Conservation (phyloP, 176 grass and related monocot species). For the Carex scoparia region DNA sequence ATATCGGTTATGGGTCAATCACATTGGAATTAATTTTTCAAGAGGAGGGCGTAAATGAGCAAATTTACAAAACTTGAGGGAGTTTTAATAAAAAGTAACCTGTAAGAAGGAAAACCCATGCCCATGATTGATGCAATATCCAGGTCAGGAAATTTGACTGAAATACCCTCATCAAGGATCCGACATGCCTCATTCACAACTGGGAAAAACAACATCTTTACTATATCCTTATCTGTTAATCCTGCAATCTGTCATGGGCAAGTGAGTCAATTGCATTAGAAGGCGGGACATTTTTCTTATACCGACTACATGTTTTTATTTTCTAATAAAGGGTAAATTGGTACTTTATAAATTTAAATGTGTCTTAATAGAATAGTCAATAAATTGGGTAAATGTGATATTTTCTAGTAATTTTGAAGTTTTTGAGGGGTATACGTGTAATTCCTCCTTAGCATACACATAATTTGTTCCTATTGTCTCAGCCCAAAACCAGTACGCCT, state of each 20-base stretch:
- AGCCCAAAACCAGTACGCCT: background rate
- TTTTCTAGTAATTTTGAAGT: no score
- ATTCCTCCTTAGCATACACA: no score
- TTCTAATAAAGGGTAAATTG: no score
- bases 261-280: background rate
- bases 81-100: constrained; percentile 28
- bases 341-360: no score
- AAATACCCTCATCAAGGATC: constrained; percentile 72
- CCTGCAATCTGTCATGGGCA: constrained; percentile 39
- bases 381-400: no score
- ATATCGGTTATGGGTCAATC: background rate
- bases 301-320: no score
- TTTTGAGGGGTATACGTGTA: no score
- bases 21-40: background rate
- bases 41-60: background rate
- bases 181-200: constrained; percentile 87
- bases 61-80: background rate
- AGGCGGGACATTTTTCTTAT: no score
- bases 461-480: no score
- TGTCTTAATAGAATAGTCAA: no score
- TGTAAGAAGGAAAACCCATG: constrained; percentile 83
- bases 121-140: constrained; percentile 84
- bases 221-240: constrained; percentile 59
- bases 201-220: constrained; percentile 74
- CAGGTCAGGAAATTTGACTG: constrained; percentile 75